Evolutionary conservation across 2,329 filamentous ascomycete species (phyloP), one percentile per base, ranked within the genome.

Genomic region (Ceratocystis huliohia): DNA sequence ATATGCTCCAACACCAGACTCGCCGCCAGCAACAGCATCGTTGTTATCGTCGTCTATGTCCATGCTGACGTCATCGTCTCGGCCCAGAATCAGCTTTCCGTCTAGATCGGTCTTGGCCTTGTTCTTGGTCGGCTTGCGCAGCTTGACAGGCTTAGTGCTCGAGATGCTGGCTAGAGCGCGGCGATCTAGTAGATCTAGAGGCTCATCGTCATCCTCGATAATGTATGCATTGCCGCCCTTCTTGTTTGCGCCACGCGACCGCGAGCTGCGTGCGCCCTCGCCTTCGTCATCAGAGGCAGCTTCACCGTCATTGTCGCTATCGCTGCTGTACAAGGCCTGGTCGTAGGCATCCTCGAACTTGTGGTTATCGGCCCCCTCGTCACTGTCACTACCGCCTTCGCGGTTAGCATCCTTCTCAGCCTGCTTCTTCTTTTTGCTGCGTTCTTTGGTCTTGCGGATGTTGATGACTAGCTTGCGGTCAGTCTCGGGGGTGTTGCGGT

Each of bases 301-400:
- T 67, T 84, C 85, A 22, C 68, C 74, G 4, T 71, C 73, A 5
- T 80, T 84, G 41, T 86, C 84, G 3, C 83, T 85, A 65, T 85
- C 87, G 70, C 85, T 89, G 74, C 91, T 92, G 74, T 96, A 96
- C 44, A 99, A 84, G n/a, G 93, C 92, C 75, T 96, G 88, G 74
- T 97, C 93, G 75, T 94, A 96, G 73, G 95, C 93, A 76, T 89
- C 95, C 76, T 92, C 91, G 74, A 95, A 96, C 68, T 85, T 84
- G 82, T 81, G 66, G 77, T 75, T 70, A 78, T 77, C 61, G 15
- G 45, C 65, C 7, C 64, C 64, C 71, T 71, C 77, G 22, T 76
- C 64, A 25, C 67, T 64, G 33, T 66, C 65, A 20, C 67, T 64
- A 22, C 25, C 66, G 44, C 17, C 57, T 15, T 79, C 71, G 67